These are phyloP conservation scores for Annona cherimola DNA, from an alignment of 164 flowering plant genomes.

Conservation along the genomic window DNA sequence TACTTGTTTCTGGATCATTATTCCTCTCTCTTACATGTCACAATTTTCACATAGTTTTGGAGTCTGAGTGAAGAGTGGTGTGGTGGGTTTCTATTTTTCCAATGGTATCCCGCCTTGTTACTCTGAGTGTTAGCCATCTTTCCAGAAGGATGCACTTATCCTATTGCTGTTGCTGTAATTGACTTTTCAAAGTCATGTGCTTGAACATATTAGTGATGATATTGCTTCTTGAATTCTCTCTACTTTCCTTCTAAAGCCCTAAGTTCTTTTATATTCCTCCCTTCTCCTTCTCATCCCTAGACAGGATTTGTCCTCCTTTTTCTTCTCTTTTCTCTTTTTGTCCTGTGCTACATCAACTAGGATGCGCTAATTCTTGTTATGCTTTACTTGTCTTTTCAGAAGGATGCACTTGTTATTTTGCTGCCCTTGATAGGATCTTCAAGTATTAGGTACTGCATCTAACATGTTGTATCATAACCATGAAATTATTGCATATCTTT, in stretches of 20 bases:
- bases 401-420: conserved; percentile 80
- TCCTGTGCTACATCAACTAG: too few species aligned
- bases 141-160: conserved; percentile 86
- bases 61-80: too few species aligned
- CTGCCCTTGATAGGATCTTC: conserved; percentile 96
- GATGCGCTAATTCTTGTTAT: not conserved
- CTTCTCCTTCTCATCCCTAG: too few species aligned
- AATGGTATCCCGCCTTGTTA: not conserved
- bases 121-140: not conserved
- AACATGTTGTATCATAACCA: not conserved
- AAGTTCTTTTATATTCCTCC: too few species aligned
- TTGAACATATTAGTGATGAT: too few species aligned
- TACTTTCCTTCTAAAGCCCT: too few species aligned
- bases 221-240: too few species aligned
- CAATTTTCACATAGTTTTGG: not conserved
- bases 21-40: not conserved
- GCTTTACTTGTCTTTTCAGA: conserved; percentile 40
- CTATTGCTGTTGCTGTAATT: too few species aligned
- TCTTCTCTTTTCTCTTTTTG: too few species aligned
- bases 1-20: not conserved
- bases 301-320: too few species aligned
- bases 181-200: too few species aligned
- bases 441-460: conserved; percentile 53
- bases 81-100: too few species aligned
- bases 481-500: not conserved